Percentiles rank a stretch among this genome's conserved stretches.
Conservation (phyloP, 2,329 filamentous ascomycete genomes). For the Thermothelomyces thermophilus region DNA sequence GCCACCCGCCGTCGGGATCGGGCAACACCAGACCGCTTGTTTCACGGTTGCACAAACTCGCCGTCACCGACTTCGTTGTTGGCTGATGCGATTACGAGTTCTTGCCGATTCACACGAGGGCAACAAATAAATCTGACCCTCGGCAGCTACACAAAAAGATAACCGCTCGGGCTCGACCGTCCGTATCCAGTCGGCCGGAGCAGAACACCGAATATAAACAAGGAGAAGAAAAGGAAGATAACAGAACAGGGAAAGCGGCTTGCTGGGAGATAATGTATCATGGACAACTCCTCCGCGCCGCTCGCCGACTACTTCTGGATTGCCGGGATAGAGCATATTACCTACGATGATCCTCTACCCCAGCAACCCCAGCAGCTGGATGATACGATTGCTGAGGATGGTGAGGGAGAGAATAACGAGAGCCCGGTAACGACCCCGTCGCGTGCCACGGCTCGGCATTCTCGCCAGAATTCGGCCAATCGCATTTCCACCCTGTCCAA, state of each 20-base stretch:
- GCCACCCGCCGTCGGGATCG: not conserved
- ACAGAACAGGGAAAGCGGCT: not conserved
- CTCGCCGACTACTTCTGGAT: conserved; percentile 74
- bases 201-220: too few relatives aligned
- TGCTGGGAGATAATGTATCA: conserved; percentile 33
- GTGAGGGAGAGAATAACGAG: conserved; percentile 42
- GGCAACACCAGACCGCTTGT: not conserved
- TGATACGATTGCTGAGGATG: conserved; percentile 57
- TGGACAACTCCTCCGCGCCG: conserved; percentile 57
- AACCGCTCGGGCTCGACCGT: too few relatives aligned
- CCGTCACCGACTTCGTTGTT: too few relatives aligned
- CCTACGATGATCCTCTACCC: conserved; percentile 47
- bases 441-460: conserved; percentile 46
- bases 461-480: conserved; percentile 54
- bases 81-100: too few relatives aligned
- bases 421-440: conserved; percentile 27
- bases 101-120: too few relatives aligned
- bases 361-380: conserved; percentile 23
- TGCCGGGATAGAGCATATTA: conserved; percentile 61
- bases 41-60: conserved; percentile 1
- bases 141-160: too few relatives aligned
- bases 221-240: not conserved
- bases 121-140: too few relatives aligned
- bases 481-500: conserved; percentile 45
- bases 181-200: too few relatives aligned